Percentiles rank a stretch among this genome's conserved stretches.
These are phyloP conservation scores for Puccinia polysora DNA, from an alignment of 1,284 basidiomycete species.

Conservation along the genomic window DNA sequence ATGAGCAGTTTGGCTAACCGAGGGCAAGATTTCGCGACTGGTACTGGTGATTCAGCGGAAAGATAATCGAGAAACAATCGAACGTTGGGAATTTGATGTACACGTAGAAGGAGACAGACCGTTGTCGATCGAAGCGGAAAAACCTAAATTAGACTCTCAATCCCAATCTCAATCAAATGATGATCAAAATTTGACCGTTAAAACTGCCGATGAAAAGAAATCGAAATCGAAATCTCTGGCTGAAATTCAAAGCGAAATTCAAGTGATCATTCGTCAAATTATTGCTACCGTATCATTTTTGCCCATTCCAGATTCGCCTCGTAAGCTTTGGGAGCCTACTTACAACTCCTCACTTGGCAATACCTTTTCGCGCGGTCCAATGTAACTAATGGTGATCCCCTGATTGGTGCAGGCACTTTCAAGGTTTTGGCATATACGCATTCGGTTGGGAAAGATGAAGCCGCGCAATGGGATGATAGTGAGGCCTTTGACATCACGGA, in stretches of 20 bases:
- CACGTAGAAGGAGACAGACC: constrained; percentile 60
- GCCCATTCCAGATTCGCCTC: constrained; percentile 69
- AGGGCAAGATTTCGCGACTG: constrained; percentile 80
- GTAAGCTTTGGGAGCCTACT: background rate
- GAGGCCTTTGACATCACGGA: constrained; percentile 16
- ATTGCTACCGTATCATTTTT: constrained; percentile 92
- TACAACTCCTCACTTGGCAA: background rate
- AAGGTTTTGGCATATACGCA: constrained; percentile 36
- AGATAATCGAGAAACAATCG: constrained; percentile 73
- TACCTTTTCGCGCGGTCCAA: background rate
- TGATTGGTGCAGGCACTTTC: constrained; percentile 23
- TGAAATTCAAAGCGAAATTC: constrained; percentile 94
- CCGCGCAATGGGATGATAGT: constrained; percentile 20
- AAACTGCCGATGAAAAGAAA: constrained; percentile 15
- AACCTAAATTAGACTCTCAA: constrained; percentile 45
- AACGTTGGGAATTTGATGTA: constrained; percentile 98
- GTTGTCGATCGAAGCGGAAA: constrained; percentile 48
- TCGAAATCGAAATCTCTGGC: constrained; percentile 62
- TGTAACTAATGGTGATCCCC: background rate
- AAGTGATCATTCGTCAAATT: constrained; percentile 97
- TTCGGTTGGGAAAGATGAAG: background rate
- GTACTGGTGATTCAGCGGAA: constrained; percentile 94
- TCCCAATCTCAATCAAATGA: constrained; percentile 52
- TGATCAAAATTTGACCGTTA: background rate
- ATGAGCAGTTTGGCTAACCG: constrained; percentile 66